Base-by-base conservation (phyloP, 371 early-diverging fungal species). In the Mortierella sp. region DNA sequence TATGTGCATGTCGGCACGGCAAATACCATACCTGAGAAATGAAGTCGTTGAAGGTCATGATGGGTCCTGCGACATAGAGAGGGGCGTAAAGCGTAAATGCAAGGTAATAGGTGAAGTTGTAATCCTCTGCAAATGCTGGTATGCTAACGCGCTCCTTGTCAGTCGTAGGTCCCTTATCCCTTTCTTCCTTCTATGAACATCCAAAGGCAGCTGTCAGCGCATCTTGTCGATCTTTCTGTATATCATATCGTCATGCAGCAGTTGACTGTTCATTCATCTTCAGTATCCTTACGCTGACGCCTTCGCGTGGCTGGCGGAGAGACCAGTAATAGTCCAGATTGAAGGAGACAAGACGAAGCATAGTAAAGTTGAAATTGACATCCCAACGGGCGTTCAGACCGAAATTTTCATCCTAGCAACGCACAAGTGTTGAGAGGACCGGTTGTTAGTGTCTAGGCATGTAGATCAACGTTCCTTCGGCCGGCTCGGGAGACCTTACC, bases 271-370 rank as follows among this genome's bases (percentile, higher is more conserved):
- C n/a, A 18, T 31, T 21, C 10, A 21, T 19, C 34, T n/a, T 30
- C 49, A 10, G 8, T 8, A 16, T 4, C 24, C 56, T 51, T 56
- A 61, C 67, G 19, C 41, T 26, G 21, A 21, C 45, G 26, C 45
- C 58, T 31, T 54, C 74, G 43, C 67, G 68, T 7, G 78, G 53
- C 19, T 70, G 58, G 53, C 79, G 79, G 39, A 67, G 65, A 30
- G 84, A 81, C 96, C 96, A 97, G 70, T 95, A 92, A 70, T 91
- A 93, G 82, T 98, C 98, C 91, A 96, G 87, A 56, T 91, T 89
- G 71, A 89, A 98, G 1, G 95, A 94, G 8, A 98, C 86, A 81
- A 96, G 87, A 12, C 95, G 89, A 6, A 98, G 88, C 82, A 94
- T 90, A 2, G 88, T 87, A 64, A 97, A 89, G 68, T 97, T 98